Evolutionary conservation across 2,329 filamentous ascomycete species (phyloP).

Genomic region (Tolypocladium ophioglossoides): DNA sequence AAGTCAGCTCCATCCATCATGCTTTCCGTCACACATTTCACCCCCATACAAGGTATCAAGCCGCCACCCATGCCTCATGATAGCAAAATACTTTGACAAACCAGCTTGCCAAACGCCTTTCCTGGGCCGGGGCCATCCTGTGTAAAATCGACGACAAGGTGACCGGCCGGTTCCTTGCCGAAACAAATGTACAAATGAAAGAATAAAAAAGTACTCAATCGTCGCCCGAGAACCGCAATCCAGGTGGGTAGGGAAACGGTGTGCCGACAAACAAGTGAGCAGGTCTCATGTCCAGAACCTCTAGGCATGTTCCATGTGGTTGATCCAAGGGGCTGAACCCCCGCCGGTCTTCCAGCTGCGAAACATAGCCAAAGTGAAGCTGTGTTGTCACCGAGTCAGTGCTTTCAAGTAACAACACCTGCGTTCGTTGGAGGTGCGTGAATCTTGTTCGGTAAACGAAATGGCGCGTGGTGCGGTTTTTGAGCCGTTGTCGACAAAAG

Average conservation of each 20-base stretch:
- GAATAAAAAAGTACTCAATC: background rate
- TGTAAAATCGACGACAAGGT: slow-evolving; percentile 3
- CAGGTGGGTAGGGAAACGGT: background rate
- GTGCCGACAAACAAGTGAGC: background rate
- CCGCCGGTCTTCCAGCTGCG: background rate
- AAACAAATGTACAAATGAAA: slow-evolving; percentile 2
- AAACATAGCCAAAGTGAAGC: background rate
- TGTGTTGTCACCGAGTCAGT: background rate
- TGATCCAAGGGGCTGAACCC: background rate
- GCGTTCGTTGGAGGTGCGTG: background rate
- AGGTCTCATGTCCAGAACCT: background rate
- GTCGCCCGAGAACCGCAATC: background rate
- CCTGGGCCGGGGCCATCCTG: slow-evolving; percentile 7
- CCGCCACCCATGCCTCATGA: background rate
- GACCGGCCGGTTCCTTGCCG: background rate
- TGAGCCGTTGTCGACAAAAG: background rate
- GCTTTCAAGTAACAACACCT: background rate
- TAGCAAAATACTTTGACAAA: slow-evolving; percentile 1
- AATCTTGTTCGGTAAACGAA: background rate
- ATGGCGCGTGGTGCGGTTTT: background rate
- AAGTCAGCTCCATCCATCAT: background rate
- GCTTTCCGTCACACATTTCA: background rate
- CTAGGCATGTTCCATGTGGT: background rate
- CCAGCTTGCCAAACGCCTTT: slow-evolving; percentile 9
- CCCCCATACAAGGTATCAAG: slow-evolving; percentile 3